A percentile compares a stretch with the other conserved stretches of the same genome.
These are phyloP conservation scores for Ambrosiella xylebori DNA, from an alignment of 2,329 filamentous ascomycete species.

Conservation along the genomic window DNA sequence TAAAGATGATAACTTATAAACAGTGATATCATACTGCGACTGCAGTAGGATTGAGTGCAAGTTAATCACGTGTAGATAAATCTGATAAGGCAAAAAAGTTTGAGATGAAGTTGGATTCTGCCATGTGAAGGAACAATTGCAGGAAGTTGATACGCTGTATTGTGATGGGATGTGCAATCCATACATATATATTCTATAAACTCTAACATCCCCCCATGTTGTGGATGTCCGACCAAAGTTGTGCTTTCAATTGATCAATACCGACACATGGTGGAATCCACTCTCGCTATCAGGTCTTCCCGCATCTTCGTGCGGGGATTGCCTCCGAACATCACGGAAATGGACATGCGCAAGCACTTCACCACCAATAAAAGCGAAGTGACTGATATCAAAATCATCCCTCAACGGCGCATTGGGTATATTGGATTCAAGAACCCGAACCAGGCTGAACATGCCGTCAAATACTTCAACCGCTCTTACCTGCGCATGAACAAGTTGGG, in stretches of 20 bases:
- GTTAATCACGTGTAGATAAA: constrained; percentile 14
- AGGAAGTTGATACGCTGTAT: neutral
- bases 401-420: constrained; percentile 82
- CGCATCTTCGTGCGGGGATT: constrained; percentile 66
- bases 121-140: neutral
- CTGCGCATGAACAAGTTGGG: constrained; percentile 89
- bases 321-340: constrained; percentile 69
- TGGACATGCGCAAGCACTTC: constrained; percentile 81
- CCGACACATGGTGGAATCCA: neutral
- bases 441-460: constrained; percentile 66
- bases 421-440: constrained; percentile 77
- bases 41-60: neutral
- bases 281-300: constrained; percentile 37
- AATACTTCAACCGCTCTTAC: constrained; percentile 90
- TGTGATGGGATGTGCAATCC: neutral
- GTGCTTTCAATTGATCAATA: neutral
- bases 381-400: constrained; percentile 84
- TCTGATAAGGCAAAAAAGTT: constrained; percentile 13
- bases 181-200: neutral
- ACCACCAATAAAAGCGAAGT: constrained; percentile 52
- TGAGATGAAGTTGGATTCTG: neutral
- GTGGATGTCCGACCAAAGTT: too few relatives aligned
- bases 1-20: neutral
- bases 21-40: neutral
- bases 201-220: neutral